These are phyloP conservation scores for Rutidosis leptorrhynchoides DNA, from an alignment of 129 eudicot genomes.

Conservation along the genomic window DNA sequence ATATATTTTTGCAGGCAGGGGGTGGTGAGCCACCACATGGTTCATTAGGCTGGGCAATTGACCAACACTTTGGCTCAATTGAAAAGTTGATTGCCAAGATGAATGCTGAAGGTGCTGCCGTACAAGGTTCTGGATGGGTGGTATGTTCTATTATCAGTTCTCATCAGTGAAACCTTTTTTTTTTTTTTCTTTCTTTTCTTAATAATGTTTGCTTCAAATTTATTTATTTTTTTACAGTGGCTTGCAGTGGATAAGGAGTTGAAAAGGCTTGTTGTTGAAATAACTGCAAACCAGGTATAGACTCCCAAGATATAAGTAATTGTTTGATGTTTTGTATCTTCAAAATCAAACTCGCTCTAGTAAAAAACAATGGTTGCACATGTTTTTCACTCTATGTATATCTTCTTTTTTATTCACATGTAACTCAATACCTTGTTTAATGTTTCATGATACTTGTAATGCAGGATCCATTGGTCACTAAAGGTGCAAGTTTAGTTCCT, in stretches of 20 bases:
- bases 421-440: neutral
- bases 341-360: neutral
- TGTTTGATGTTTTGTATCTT: neutral
- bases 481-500: constrained; percentile 79
- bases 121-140: constrained; percentile 99
- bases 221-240: constrained; percentile 56
- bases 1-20: constrained; percentile 55
- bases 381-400: neutral
- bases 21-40: constrained; percentile 92
- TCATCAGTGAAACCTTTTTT: neutral
- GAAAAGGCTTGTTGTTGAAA: constrained; percentile 85
- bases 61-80: constrained; percentile 68
- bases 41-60: constrained; percentile 79
- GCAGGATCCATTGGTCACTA: constrained; percentile 91
- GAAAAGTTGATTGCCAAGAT: constrained; percentile 76
- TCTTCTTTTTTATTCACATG: too few species aligned
- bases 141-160: constrained; percentile 37
- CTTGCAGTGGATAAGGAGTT: constrained; percentile 83
- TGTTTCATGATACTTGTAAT: constrained; percentile 19
- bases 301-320: neutral
- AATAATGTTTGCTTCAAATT: constrained; percentile 7
- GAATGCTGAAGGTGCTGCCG: constrained; percentile 96
- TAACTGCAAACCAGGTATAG: constrained; percentile 90
- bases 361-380: neutral
- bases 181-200: too few species aligned